Evolutionary conservation across 768 basidiomycete species (phyloP).

Genomic region (Kwoniella sp.): DNA sequence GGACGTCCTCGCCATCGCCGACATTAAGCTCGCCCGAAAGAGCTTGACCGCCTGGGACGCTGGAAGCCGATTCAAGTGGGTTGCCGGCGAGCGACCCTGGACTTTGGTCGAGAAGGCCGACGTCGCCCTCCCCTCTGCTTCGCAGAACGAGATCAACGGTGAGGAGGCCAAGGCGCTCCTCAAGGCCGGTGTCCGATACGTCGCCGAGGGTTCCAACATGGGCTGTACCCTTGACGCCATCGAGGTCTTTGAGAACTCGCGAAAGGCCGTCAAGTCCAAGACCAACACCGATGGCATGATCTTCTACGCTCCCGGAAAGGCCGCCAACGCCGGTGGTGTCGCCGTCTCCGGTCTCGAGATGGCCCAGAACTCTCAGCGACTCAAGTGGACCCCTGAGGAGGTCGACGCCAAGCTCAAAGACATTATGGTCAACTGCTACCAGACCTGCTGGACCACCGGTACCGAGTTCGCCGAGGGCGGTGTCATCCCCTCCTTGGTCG

Average conservation of each 20-base stretch:
- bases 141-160: slow-evolving; percentile 57
- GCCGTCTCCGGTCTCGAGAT: slow-evolving; percentile 78
- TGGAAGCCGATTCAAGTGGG: slow-evolving; percentile 59
- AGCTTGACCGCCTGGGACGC: slow-evolving; percentile 51
- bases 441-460: slow-evolving; percentile 65
- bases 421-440: slow-evolving; percentile 70
- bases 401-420: slow-evolving; percentile 70
- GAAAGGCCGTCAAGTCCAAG: slow-evolving; percentile 57
- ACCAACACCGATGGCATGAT: slow-evolving; percentile 59
- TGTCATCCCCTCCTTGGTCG: slow-evolving; percentile 62
- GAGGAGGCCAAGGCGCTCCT: slow-evolving; percentile 72
- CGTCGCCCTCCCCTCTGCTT: slow-evolving; percentile 71
- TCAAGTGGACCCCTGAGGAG: slow-evolving; percentile 66
- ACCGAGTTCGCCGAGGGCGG: slow-evolving; percentile 64
- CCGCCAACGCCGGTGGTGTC: slow-evolving; percentile 71
- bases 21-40: slow-evolving; percentile 55
- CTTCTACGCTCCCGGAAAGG: slow-evolving; percentile 77
- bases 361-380: slow-evolving; percentile 69
- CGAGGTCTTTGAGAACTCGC: slow-evolving; percentile 69
- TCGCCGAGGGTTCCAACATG: slow-evolving; percentile 80
- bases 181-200: slow-evolving; percentile 69
- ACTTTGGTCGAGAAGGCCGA: slow-evolving; percentile 66
- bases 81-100: slow-evolving; percentile 68
- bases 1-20: slow-evolving; percentile 59
- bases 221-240: slow-evolving; percentile 74